These are phyloP conservation scores for Ogataea angusta DNA, from an alignment of 805 yeast genomes.

Conservation along the genomic window DNA sequence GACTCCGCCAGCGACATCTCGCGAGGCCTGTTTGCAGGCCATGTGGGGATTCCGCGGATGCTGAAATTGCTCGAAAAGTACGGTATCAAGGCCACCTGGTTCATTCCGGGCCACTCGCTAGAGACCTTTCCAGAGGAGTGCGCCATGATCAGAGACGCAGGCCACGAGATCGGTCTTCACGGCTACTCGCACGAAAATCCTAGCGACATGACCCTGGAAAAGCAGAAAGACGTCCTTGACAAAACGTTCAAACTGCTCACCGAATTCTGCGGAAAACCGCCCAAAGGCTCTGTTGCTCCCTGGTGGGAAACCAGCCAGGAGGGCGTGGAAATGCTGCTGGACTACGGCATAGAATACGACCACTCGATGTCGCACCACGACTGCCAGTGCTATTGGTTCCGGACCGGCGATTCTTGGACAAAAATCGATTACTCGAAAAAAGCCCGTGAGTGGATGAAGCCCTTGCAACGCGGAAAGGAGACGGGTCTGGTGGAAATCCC, in stretches of 20 bases:
- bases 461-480: constrained; percentile 31
- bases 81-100: constrained; percentile 37
- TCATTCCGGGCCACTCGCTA: constrained; percentile 38
- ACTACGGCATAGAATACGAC: constrained; percentile 37
- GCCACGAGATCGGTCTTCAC: constrained; percentile 37
- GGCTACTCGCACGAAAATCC: constrained; percentile 39
- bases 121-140: constrained; percentile 38
- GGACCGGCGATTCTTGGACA: constrained; percentile 37
- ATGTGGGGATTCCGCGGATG: constrained; percentile 35
- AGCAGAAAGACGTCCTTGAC: constrained; percentile 35
- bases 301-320: constrained; percentile 38
- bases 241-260: constrained; percentile 32
- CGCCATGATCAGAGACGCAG: constrained; percentile 33
- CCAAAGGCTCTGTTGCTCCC: constrained; percentile 36
- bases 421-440: constrained; percentile 35
- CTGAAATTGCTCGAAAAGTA: constrained; percentile 34
- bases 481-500: constrained; percentile 38
- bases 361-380: constrained; percentile 38
- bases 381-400: constrained; percentile 37
- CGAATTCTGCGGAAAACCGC: constrained; percentile 36
- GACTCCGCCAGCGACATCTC: constrained; percentile 36
- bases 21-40: constrained; percentile 37
- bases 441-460: constrained; percentile 38
- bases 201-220: constrained; percentile 34
- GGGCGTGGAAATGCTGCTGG: constrained; percentile 33